phyloP scores from a whole-genome alignment of 73 alveolate species.

The Paramecium octaurelia region DNA sequence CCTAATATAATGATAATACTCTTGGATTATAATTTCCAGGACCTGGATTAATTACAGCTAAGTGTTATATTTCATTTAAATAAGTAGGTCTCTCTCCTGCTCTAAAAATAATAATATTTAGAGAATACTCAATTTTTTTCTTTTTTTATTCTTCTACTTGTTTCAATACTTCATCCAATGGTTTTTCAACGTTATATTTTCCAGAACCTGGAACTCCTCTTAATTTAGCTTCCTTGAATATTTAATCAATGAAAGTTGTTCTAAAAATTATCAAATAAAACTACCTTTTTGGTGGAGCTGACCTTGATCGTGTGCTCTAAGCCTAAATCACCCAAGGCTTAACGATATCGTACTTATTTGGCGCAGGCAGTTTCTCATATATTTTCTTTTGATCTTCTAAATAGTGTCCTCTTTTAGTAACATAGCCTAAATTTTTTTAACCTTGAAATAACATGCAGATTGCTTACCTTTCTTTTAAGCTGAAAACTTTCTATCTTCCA shows the following conservation, averaged over 20 bases:
- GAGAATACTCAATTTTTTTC: constrained; percentile 27
- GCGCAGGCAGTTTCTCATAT: constrained; percentile 45
- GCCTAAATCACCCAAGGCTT: not conserved
- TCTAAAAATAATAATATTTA: not conserved
- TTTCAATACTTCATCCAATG: constrained; percentile 41
- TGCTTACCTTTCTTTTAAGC: not conserved
- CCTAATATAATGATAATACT: not conserved
- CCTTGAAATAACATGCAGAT: not conserved
- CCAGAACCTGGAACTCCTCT: constrained; percentile 60
- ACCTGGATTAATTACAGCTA: constrained; percentile 54
- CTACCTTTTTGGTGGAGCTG: constrained; percentile 46
- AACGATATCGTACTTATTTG: constrained; percentile 47
- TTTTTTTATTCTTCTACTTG: constrained; percentile 34
- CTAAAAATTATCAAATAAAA: not conserved
- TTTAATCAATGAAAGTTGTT: constrained; percentile 47
- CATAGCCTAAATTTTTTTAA: not conserved
- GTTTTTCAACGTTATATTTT: constrained; percentile 14
- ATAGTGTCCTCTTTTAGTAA: constrained; percentile 54
- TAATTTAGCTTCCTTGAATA: constrained; percentile 22
- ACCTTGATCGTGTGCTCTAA: not conserved
- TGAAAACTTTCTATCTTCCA: constrained; percentile 45
- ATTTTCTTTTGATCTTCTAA: constrained; percentile 37
- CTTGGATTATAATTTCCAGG: constrained; percentile 63
- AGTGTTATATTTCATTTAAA: constrained; percentile 34
- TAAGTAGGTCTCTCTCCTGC: constrained; percentile 39